These are phyloP conservation scores for Pseudozyma flocculosa DNA, from an alignment of 1,284 basidiomycete species.

Conservation along the genomic window DNA sequence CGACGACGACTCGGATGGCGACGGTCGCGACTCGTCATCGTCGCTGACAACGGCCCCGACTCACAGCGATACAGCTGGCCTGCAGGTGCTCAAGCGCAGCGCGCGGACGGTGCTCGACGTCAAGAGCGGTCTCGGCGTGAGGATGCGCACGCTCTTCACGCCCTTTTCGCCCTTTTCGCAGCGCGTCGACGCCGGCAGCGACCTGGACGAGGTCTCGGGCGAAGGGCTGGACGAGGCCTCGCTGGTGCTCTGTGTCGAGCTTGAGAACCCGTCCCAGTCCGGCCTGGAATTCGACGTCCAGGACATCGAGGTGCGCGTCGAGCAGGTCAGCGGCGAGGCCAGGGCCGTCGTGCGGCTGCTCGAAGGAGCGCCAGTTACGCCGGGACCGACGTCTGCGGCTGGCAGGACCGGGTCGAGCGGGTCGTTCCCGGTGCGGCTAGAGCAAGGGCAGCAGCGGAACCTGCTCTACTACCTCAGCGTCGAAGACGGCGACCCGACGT, in stretches of 20 bases:
- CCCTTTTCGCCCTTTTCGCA: constrained; percentile 3
- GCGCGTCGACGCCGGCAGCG: too few relatives aligned
- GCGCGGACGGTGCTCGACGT: constrained; percentile 16
- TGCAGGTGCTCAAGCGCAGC: constrained; percentile 33
- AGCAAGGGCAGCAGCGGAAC: constrained; percentile 27
- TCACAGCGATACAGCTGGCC: too few relatives aligned
- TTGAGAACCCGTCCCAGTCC: constrained; percentile 29
- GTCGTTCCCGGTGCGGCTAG: constrained; percentile 15
- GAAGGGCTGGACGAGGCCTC: constrained; percentile 7
- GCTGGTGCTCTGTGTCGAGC: constrained; percentile 36
- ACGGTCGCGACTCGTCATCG: too few relatives aligned
- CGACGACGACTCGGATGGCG: neutral
- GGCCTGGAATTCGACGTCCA: constrained; percentile 14
- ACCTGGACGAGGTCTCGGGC: neutral
- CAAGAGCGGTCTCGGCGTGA: constrained; percentile 30
- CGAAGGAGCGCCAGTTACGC: neutral
- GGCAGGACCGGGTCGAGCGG: too few relatives aligned
- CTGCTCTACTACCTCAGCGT: constrained; percentile 25
- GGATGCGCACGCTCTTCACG: constrained; percentile 36
- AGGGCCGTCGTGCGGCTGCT: constrained; percentile 8
- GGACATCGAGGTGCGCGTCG: constrained; percentile 19
- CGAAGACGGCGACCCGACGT: constrained; percentile 2
- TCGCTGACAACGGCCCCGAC: too few relatives aligned
- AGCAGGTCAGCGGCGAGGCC: constrained; percentile 2
- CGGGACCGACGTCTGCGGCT: too few relatives aligned